These are phyloP conservation scores for Blakeslea trispora DNA, from an alignment of 371 early-diverging fungal species.

Conservation along the genomic window DNA sequence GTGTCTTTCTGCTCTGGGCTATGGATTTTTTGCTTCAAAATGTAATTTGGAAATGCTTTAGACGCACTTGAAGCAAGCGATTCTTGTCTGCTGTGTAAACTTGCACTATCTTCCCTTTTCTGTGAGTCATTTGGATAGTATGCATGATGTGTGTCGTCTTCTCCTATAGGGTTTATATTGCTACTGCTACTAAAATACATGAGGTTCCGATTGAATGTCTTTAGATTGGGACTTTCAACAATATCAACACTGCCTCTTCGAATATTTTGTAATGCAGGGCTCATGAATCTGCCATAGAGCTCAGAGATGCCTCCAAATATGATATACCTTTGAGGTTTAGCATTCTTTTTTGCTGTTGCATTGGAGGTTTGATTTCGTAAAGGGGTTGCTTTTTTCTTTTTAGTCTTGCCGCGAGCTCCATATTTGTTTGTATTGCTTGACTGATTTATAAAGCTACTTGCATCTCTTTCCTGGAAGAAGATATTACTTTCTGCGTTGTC, in stretches of 20 bases:
- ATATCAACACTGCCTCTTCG: conserved; percentile 49
- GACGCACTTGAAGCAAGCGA: conserved; percentile 37
- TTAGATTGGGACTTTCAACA: conserved; percentile 12
- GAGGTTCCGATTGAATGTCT: background rate
- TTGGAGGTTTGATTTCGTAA: background rate
- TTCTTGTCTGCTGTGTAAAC: conserved; percentile 41
- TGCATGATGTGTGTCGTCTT: conserved; percentile 7
- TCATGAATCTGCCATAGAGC: conserved; percentile 32
- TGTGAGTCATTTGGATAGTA: conserved; percentile 11
- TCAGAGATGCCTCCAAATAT: conserved; percentile 61
- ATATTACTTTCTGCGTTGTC: no score
- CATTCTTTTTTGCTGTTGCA: no score
- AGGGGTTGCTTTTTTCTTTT: background rate
- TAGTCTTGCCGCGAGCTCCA: no score
- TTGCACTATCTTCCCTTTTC: conserved; percentile 27
- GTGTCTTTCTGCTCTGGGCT: conserved; percentile 16
- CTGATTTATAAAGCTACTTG: no score
- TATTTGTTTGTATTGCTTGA: no score
- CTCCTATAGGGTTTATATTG: conserved; percentile 12
- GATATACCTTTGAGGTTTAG: conserved; percentile 39
- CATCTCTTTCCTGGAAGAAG: no score
- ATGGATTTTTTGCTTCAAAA: conserved; percentile 24
- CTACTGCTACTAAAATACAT: conserved; percentile 3
- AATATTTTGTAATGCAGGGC: conserved; percentile 18
- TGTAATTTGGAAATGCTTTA: conserved; percentile 29